These are phyloP conservation scores for Bipolaris gigantea DNA, from an alignment of 2,329 filamentous ascomycete species.

Conservation along the genomic window DNA sequence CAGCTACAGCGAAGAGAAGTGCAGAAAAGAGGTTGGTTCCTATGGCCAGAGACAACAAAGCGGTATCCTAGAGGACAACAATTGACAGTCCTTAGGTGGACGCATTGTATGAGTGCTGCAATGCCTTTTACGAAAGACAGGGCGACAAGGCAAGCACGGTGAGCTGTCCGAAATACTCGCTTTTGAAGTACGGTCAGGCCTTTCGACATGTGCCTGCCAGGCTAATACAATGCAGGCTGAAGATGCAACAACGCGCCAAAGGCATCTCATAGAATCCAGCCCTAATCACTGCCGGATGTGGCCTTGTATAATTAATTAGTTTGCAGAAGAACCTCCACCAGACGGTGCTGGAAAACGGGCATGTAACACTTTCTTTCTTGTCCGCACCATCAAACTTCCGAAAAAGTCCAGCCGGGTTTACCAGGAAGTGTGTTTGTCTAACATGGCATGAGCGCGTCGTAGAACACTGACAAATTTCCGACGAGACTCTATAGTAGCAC, in stretches of 20 bases:
- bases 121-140: slow-evolving; percentile 78
- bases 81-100: slow-evolving; percentile 62
- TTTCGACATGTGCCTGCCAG: not conserved
- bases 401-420: slow-evolving; percentile 56
- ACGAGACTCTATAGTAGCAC: slow-evolving; percentile 99
- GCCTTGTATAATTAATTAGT: not conserved
- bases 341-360: not conserved
- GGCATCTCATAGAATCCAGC: slow-evolving; percentile 19
- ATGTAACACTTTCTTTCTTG: slow-evolving; percentile 48
- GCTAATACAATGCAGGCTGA: slow-evolving; percentile 56
- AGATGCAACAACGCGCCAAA: slow-evolving; percentile 75
- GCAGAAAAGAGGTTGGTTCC: slow-evolving; percentile 57
- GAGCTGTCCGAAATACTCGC: slow-evolving; percentile 81
- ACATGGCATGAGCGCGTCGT: slow-evolving; percentile 99
- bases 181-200: slow-evolving; percentile 59
- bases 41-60: not conserved
- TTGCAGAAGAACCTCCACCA: not conserved
- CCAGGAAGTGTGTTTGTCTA: slow-evolving; percentile 69
- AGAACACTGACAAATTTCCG: slow-evolving; percentile 86
- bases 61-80: not conserved
- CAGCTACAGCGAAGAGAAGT: slow-evolving; percentile 83
- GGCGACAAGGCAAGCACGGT: slow-evolving; percentile 75
- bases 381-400: slow-evolving; percentile 47
- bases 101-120: slow-evolving; percentile 91
- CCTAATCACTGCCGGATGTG: not conserved